Evolutionary conservation across 2,329 filamentous ascomycete species (phyloP).

Genomic region (Chaetomiaceae sp.): DNA sequence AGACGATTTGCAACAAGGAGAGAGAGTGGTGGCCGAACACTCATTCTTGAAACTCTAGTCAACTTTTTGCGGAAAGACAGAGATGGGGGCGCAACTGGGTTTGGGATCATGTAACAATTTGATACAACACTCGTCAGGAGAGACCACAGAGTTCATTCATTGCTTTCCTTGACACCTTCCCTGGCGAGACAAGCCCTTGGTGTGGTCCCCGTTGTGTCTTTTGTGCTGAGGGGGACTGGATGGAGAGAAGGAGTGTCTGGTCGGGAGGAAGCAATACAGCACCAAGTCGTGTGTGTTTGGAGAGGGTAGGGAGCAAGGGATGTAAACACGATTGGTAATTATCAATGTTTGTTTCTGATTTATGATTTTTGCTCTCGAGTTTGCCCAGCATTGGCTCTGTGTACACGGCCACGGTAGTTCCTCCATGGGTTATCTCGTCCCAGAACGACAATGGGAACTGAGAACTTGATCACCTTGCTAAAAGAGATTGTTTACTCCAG

Average conservation of each 20-base stretch:
- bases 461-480: too few species aligned
- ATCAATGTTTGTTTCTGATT: slow-evolving; percentile 14
- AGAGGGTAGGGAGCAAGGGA: slow-evolving; percentile 2
- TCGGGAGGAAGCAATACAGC: not conserved
- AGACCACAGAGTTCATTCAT: slow-evolving; percentile 23
- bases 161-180: slow-evolving; percentile 21
- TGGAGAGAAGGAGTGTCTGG: not conserved
- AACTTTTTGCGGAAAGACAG: slow-evolving; percentile 32
- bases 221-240: slow-evolving; percentile 7
- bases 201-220: slow-evolving; percentile 18
- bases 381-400: too few species aligned
- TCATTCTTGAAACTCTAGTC: slow-evolving; percentile 30
- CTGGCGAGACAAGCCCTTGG: slow-evolving; percentile 7
- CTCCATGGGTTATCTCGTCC: too few species aligned
- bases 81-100: slow-evolving; percentile 32
- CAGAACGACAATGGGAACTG: too few species aligned
- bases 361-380: not conserved
- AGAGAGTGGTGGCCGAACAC: slow-evolving; percentile 25
- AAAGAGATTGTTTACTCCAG: too few species aligned
- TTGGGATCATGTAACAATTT: slow-evolving; percentile 35
- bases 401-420: too few species aligned
- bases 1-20: slow-evolving; percentile 15
- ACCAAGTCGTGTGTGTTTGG: not conserved
- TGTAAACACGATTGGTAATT: slow-evolving; percentile 20
- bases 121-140: slow-evolving; percentile 31